A percentile compares a stretch with the other conserved stretches of the same genome.
These are phyloP conservation scores for Coemansia interrupta DNA, from an alignment of 192 early-diverging fungal genomes.

Conservation along the genomic window DNA sequence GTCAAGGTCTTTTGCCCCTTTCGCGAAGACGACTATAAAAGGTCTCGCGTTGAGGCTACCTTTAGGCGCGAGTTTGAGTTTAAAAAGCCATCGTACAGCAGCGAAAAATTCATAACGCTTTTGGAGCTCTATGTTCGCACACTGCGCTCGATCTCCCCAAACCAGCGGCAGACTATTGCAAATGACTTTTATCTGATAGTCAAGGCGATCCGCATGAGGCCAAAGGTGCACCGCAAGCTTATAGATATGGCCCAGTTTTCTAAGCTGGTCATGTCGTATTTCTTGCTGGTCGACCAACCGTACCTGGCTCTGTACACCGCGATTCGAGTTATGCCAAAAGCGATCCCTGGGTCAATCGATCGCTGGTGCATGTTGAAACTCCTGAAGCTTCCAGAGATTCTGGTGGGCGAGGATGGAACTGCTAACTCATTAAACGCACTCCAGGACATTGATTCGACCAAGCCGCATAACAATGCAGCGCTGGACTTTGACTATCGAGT, in stretches of 20 bases:
- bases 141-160: slow-evolving; percentile 11
- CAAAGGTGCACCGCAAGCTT: slow-evolving; percentile 17
- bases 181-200: slow-evolving; percentile 41
- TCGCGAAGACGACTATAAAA: slow-evolving; percentile 7
- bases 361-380: slow-evolving; percentile 29
- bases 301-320: slow-evolving; percentile 24
- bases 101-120: slow-evolving; percentile 12
- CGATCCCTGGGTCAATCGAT: neutral
- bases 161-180: neutral
- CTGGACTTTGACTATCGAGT: neutral
- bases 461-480: too few species aligned
- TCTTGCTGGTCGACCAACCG: slow-evolving; percentile 19
- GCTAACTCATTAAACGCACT: slow-evolving; percentile 3
- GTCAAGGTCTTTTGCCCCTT: slow-evolving; percentile 12
- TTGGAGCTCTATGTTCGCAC: slow-evolving; percentile 22
- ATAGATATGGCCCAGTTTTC: slow-evolving; percentile 4
- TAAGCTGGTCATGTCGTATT: slow-evolving; percentile 17
- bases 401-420: neutral
- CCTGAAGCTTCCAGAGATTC: slow-evolving; percentile 7
- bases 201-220: slow-evolving; percentile 42
- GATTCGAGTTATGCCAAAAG: slow-evolving; percentile 8
- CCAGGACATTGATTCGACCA: neutral
- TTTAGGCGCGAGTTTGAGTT: slow-evolving; percentile 36
- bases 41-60: neutral
- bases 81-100: slow-evolving; percentile 2